Base-by-base conservation (phyloP, 176 grass and related monocot genomes). In the Juncus inflexus region DNA sequence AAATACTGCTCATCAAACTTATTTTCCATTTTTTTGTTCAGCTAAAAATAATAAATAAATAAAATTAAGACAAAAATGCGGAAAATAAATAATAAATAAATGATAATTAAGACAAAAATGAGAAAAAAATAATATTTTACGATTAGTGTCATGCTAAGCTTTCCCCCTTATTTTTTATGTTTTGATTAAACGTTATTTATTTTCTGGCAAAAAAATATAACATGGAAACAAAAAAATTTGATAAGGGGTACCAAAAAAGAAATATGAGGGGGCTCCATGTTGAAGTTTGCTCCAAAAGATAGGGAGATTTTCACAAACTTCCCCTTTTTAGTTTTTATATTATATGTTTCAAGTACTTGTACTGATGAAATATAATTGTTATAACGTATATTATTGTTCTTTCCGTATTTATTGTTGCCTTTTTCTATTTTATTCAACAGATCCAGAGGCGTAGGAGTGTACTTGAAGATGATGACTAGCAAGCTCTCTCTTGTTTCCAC, bases 401-500 rank as follows among this genome's bases (percentile, higher is more conserved):
- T 59, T 49, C 1, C 12, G 9, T 68, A 11, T 15, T 68, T 9
- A 3, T 59, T 70, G 8, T 10, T 76, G 40, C 19, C 49, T 50
- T 74, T 52, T 43, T 61, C 50, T 15, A 0, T 53, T 70, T 75
- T 35, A 6, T 43, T 72, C 53, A 16, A n/a, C 85, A 95, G 90
- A 95, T 89, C 65, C 90, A 95, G 79, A 89, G 83, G 70, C 79
- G 83, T 7, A 77, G 83, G 49, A 95, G 65, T 63, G 90, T 95
- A 50, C 82, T 95, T 55, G 85, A 86, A 6, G 82, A 89, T 1
- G 86, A 95, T 62, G 82, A 89, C 65, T 89, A 94, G 77, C 65
- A 58, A 76, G 5, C 7, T 70, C 4, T 1, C 43, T 47, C 2
- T 47, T 6, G 43, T 47, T 47, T 2, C 2, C 9, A 47, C 43